Evolutionary conservation across 176 grass and related monocot species (phyloP), one percentile per base, ranked within the genome.

Genomic region (Dendrocalamus sinicus): DNA sequence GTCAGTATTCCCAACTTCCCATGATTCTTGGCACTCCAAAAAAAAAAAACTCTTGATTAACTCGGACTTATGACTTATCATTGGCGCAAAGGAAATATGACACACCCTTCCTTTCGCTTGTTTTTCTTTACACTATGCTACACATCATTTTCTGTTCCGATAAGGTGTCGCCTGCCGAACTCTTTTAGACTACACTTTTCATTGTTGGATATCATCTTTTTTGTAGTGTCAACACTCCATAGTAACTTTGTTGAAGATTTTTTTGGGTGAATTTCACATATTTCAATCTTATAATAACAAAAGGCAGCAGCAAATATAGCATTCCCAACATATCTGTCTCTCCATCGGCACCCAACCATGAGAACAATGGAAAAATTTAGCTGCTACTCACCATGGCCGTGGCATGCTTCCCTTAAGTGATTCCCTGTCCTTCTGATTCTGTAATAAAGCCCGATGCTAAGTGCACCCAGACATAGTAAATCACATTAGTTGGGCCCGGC

Each of bases 171-270:
- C 24, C 59, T 28, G 15, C 9, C 12, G 10, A 79, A 11, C 58
- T 26, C n/a, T 63, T 79, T 47, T 59, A 62, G 76, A 79, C n/a
- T 46, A 12, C 39, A 61, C 59, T 43, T 43, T 61, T 44, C 55
- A 45, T 45, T 45, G 39, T 62, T 60, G 30, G 12, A 45, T 28
- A 77, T 60, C 19, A 23, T 76, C 3, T 55, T 77, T 20, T 55
- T 75, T 32, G 2, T 26, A 62, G 39, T 78, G 41, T 72, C 43
- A 72, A 22, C 19, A 47, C 40, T 47, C 20, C 70, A 72, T 46
- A 13, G 17, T 72, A 48, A 72, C 43, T n/a, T 72, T 44, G 2
- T 26, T 48, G 43, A 23, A 26, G 70, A 72, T 12, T 72, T 72
- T 26, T 26, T 15, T 78, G n/a, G 11, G 58, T 44, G 19, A 63